Evolutionary conservation across 2,329 filamentous ascomycete species (phyloP).

Genomic region (Cytospora chrysosperma): DNA sequence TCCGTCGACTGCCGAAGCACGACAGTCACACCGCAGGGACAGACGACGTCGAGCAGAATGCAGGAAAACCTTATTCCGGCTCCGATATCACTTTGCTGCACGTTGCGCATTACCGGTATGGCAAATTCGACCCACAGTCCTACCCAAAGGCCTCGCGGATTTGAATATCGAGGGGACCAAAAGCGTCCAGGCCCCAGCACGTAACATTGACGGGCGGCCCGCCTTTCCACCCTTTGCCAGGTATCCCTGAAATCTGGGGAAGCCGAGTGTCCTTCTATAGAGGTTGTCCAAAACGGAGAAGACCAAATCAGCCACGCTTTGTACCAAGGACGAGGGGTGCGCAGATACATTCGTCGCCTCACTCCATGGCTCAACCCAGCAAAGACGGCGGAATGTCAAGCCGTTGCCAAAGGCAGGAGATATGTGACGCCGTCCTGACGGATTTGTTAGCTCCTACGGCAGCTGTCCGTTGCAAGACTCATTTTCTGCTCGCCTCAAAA

Average conservation of each 20-base stretch:
- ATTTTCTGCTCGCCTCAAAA: background rate
- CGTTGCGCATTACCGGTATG: background rate
- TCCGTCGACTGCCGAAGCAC: background rate
- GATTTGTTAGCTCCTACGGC: background rate
- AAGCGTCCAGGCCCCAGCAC: background rate
- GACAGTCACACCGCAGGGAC: no score
- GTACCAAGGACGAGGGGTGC: background rate
- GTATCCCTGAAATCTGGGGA: slow-evolving; percentile 20
- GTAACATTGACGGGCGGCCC: background rate
- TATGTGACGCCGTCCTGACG: background rate
- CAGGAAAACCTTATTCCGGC: slow-evolving; percentile 7
- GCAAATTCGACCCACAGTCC: slow-evolving; percentile 17
- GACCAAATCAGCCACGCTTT: background rate
- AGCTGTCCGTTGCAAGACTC: background rate
- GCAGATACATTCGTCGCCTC: background rate
- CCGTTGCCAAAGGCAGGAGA: background rate
- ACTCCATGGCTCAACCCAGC: background rate
- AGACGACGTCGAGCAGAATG: background rate
- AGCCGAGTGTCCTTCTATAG: slow-evolving; percentile 1
- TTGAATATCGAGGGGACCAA: slow-evolving; percentile 5
- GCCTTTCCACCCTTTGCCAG: slow-evolving; percentile 16
- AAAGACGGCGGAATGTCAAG: background rate
- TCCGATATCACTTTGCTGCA: slow-evolving; percentile 18
- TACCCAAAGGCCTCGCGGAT: slow-evolving; percentile 5
- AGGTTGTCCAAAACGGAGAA: background rate